Base-by-base conservation (phyloP, 495 filamentous ascomycete species). In the Aspergillus ellipticus region DNA sequence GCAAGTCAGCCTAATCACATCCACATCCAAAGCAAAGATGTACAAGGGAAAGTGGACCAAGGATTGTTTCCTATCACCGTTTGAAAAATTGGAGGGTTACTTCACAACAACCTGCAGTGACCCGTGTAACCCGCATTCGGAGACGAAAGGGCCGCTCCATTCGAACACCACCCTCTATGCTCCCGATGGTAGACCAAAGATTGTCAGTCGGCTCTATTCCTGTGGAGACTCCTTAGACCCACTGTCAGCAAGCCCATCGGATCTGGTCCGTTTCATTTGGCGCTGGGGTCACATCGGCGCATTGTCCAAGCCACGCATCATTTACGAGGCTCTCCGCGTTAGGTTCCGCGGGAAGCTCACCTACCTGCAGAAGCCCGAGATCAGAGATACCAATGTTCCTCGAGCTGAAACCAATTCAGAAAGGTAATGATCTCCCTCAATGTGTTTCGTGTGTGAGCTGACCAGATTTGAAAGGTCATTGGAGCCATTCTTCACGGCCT, bases 11-110 rank as follows among this genome's bases (percentile, higher is more conserved):
- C 20, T n/a, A 3, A 8, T 48, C 17, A 48, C 45, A 28, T 48
- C 28, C 11, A 20, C 16, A 15, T 51, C 57, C 2, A 42, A n/a
- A n/a, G 35, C 46, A 1, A 60, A 54, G 11, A 52, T 48, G n/a
- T 64, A 58, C 11, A 57, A 57, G 35, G 58, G 58, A 2, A 33
- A 17, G 5, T 58, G 54, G 58, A 45, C 49, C 0, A 61, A 60
- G 19, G 28, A 46, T 33, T 57, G 60, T 15, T 60, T 63, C 28
- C 53, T 49, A 10, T 63, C 60, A 4, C 60, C 57, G 10, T 63
- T 63, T 42, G 60, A 63, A 37, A 59, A 60, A 19, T 49, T 63
- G 9, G 60, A 53, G 9, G 60, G 60, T 1, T 41, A 16, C 10
- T 35, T 59, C 8, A 21, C 45, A 19, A 11, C 28, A 1, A 45